Conservation (phyloP, 345 rosid genomes). For the Brassica napus region Da-Ae NC_063449.1:7560501-7561000, state of each 20-base stretch:
- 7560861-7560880: slow-evolving; percentile 12
- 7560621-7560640: slow-evolving; percentile 76
- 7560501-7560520: not conserved
- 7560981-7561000: not conserved
- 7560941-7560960: not conserved
- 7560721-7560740: slow-evolving; percentile 82
- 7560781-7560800: not conserved
- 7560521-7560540: not conserved
- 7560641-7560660: slow-evolving; percentile 85
- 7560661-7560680: slow-evolving; percentile 71
- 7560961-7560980: not conserved
- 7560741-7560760: not conserved
- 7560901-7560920: not conserved
- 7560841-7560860: not conserved
- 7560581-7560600: slow-evolving; percentile 58
- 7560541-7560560: slow-evolving; percentile 19
- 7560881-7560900: not conserved
- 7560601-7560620: slow-evolving; percentile 60
- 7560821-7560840: not conserved
- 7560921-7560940: not conserved
- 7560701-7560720: slow-evolving; percentile 60
- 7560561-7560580: slow-evolving; percentile 25
- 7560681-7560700: slow-evolving; percentile 75
- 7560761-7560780: not conserved
- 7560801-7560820: not conserved